phyloP scores from a whole-genome alignment of 768 basidiomycete species.

The Kwoniella mangroviensis region DNA sequence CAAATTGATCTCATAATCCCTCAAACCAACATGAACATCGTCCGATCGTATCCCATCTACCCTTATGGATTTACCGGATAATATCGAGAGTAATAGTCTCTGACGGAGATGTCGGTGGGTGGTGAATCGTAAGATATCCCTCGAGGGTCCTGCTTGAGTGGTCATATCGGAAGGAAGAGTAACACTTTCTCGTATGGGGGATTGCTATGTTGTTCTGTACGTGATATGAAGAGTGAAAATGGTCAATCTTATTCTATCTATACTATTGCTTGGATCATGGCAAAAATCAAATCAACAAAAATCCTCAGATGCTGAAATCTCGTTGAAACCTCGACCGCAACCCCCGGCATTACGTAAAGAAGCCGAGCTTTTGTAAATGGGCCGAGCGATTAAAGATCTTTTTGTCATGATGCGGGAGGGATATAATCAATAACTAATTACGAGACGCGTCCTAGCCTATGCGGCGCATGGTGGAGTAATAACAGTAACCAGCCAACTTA shows the following conservation, averaged over 20 bases:
- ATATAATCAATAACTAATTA: background rate
- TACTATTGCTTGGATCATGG: no score
- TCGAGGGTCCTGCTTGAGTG: conserved; percentile 23
- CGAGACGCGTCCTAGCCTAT: background rate
- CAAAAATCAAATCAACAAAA: background rate
- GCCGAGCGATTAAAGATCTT: background rate
- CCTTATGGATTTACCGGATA: conserved; percentile 81
- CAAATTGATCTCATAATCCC: conserved; percentile 91
- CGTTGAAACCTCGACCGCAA: background rate
- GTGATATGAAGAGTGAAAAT: background rate
- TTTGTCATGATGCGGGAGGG: background rate
- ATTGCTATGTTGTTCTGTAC: background rate
- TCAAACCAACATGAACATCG: conserved; percentile 92
- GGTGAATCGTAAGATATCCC: conserved; percentile 55
- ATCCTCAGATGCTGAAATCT: background rate
- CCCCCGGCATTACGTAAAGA: no score
- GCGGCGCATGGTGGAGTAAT: background rate
- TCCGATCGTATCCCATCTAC: conserved; percentile 87
- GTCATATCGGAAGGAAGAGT: background rate
- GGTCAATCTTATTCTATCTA: background rate
- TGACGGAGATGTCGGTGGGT: conserved; percentile 83
- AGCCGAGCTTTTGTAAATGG: background rate
- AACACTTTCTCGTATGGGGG: background rate
- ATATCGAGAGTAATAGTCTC: conserved; percentile 82
- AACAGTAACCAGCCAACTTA: background rate